Evolutionary conservation across 768 basidiomycete species (phyloP), one percentile per base, ranked within the genome.

Genomic region (Kondoa subrosea): DNA sequence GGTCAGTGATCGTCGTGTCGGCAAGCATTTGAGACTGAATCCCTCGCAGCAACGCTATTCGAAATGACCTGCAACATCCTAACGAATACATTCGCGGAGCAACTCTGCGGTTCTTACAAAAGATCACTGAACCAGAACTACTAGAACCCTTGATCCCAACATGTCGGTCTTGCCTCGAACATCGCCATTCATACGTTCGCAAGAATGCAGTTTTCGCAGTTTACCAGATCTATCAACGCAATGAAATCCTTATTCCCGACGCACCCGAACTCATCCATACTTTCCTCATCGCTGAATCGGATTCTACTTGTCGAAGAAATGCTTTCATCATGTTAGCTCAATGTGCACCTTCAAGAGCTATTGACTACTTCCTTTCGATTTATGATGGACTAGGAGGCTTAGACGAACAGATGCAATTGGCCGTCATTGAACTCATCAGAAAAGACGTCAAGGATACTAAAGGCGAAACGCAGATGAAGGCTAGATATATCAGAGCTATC

Each of bases 81-180:
- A 97, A 99, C 74, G 95, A 99, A 80, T 99, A 96, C 77, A 95
- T 99, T 74, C 88, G 95, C 40, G 95, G 95, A 58, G 89, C 91
- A n/a, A 92, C 90, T 14, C 84, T 97, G 34, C 87, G 95, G 29
- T 93, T 92, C 80, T 82, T 97, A 15, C 89, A 93, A 79, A 99
- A 99, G 80, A 87, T 99, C 65, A 82, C 87, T 21, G 95, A 97
- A 73, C 80, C 84, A 1, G 95, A 99, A 77, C 84, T 97, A 15
- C 83, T 97, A 29, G 95, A 97, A 79, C 95, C 95, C 29, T 84
- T 97, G 70, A 83, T 97, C 69, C 95, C 95, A 15, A 91, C 87
- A 56, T 90, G 89, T 76, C 86, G 93, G 32, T 81, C 88, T 34
- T 96, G 92, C 77, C 84, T 97, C 67, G 92, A 99, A 79, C 93